Conservation (phyloP, 192 early-diverging fungal genomes). For the Jimgerdemannia lactiflua region DNA sequence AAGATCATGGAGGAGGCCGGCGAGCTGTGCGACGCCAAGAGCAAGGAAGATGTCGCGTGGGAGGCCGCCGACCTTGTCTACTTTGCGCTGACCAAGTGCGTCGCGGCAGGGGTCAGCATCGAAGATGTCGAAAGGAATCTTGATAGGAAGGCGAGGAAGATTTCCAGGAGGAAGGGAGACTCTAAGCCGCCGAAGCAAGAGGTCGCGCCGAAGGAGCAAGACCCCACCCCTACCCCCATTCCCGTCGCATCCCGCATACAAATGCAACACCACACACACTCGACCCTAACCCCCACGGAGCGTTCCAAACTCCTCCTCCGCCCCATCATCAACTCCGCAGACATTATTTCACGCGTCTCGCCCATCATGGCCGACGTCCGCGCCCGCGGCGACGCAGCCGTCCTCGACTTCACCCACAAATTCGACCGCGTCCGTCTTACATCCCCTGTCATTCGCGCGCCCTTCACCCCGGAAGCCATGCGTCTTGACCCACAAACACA, state of each 20-base stretch:
- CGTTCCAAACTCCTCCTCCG: slow-evolving; percentile 70
- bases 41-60: slow-evolving; percentile 81
- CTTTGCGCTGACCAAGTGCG: slow-evolving; percentile 90
- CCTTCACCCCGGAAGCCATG: slow-evolving; percentile 68
- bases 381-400: slow-evolving; percentile 77
- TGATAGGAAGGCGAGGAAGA: slow-evolving; percentile 78
- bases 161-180: slow-evolving; percentile 86
- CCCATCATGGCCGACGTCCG: slow-evolving; percentile 91
- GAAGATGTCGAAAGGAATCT: slow-evolving; percentile 86
- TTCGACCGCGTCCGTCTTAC: slow-evolving; percentile 86
- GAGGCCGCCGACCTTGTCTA: slow-evolving; percentile 97
- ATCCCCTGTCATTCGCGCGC: slow-evolving; percentile 73
- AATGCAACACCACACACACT: slow-evolving; percentile 69
- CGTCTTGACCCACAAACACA: slow-evolving; percentile 59
- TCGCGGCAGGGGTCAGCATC: slow-evolving; percentile 74
- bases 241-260: slow-evolving; percentile 57
- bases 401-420: slow-evolving; percentile 82
- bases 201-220: slow-evolving; percentile 1
- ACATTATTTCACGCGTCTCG: slow-evolving; percentile 82
- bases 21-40: slow-evolving; percentile 82
- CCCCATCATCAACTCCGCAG: slow-evolving; percentile 89
- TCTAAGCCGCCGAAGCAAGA: slow-evolving; percentile 65
- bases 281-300: slow-evolving; percentile 45
- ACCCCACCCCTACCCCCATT: slow-evolving; percentile 22
- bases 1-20: slow-evolving; percentile 98